Evolutionary conservation across 1,284 basidiomycete genomes (phyloP).

Genomic region (Neonothopanus nambi): DNA sequence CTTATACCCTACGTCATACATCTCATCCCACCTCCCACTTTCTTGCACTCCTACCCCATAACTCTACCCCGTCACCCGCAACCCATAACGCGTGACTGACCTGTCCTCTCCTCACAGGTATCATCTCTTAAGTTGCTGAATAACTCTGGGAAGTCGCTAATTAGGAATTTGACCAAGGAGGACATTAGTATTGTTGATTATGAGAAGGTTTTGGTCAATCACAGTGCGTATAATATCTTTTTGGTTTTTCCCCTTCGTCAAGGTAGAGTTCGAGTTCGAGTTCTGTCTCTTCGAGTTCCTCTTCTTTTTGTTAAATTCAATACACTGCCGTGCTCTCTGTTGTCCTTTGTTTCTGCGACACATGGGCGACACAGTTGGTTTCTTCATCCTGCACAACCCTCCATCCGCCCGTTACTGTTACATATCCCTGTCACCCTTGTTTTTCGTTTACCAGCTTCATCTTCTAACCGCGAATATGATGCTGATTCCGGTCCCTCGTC

Average conservation of each 20-base stretch:
- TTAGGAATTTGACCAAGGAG: constrained; percentile 88
- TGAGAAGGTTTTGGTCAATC: constrained; percentile 77
- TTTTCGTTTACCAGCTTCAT: too few relatives aligned
- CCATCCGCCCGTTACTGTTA: background rate
- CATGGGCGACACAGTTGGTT: background rate
- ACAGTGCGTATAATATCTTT: constrained; percentile 48
- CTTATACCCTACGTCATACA: too few relatives aligned
- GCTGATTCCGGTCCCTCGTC: constrained; percentile 16
- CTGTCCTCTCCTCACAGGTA: constrained; percentile 42
- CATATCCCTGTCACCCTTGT: constrained; percentile 10
- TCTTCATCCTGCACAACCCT: background rate
- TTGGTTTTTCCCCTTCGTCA: constrained; percentile 14
- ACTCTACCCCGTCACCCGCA: too few relatives aligned
- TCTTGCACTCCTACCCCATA: too few relatives aligned
- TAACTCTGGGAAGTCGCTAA: constrained; percentile 99
- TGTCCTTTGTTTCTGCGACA: background rate
- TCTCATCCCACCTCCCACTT: too few relatives aligned
- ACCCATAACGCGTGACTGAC: background rate
- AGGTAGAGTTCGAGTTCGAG: too few relatives aligned
- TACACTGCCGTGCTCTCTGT: background rate
- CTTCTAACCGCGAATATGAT: background rate
- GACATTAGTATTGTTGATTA: constrained; percentile 91
- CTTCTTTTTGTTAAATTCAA: background rate
- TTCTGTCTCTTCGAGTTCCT: constrained; percentile 5
- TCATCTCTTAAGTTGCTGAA: constrained; percentile 94